Conservation (phyloP, 2,329 filamentous ascomycete species). For the Atkinsonella hypoxylon region DNA sequence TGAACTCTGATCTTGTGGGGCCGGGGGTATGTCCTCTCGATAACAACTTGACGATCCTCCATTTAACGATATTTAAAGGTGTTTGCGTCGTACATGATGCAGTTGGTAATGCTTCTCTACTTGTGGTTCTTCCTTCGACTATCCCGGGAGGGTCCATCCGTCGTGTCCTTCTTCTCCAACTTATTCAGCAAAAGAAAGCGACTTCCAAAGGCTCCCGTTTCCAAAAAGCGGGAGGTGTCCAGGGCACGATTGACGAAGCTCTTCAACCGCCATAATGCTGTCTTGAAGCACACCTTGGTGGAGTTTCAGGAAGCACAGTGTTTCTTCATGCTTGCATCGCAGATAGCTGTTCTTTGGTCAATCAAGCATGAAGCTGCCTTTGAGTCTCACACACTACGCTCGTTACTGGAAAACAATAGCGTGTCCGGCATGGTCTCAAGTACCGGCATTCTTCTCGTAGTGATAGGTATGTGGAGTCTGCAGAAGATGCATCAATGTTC, state of each 20-base stretch:
- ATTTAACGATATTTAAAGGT: not conserved
- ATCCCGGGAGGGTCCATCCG: not conserved
- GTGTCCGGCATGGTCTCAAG: not conserved
- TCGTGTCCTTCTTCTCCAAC: not conserved
- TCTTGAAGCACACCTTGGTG: not conserved
- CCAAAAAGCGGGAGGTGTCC: not conserved
- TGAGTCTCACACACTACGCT: not conserved
- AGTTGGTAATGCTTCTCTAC: slow-evolving; percentile 1
- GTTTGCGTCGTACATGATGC: slow-evolving; percentile 1
- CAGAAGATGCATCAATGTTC: slow-evolving; percentile 1
- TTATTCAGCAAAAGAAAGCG: not conserved
- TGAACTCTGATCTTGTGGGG: slow-evolving; percentile 5
- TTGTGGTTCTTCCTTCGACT: not conserved
- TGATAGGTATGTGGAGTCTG: not conserved
- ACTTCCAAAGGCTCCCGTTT: not conserved
- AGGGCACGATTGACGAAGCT: not conserved
- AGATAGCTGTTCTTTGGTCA: not conserved
- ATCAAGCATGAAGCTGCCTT: not conserved
- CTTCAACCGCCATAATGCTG: not conserved
- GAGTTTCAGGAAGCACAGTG: slow-evolving; percentile 7
- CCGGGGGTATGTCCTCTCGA: not conserved
- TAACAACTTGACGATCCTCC: not conserved
- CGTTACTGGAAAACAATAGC: not conserved
- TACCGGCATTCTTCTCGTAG: not conserved
- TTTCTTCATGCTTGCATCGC: slow-evolving; percentile 4